Base-by-base conservation (phyloP, 176 grass and related monocot genomes). In the Hyparrhenia diplandra region DNA sequence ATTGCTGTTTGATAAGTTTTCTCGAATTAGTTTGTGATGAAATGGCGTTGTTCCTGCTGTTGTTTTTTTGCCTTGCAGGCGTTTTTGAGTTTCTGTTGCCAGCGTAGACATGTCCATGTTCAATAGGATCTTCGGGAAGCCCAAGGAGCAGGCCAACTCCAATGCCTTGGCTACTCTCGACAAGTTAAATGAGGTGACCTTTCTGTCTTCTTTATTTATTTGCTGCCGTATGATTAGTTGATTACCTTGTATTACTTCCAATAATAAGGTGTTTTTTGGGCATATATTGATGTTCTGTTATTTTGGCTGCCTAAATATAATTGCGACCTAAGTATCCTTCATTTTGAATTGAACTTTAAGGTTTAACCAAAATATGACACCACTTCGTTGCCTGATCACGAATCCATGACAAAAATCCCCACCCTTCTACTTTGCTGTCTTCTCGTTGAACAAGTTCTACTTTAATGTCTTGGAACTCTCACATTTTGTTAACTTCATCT, bases 121-220 rank as follows among this genome's bases (percentile, higher is more conserved):
- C 31, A 32, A 32, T 32, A 32, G 31, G 31, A 32, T 32, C 31
- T 32, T 32, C 2, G 31, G 31, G 31, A 32, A 32, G 31, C 31
- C 31, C 31, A 32, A 32, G 31, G 31, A 32, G 31, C 31, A 32
- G 31, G 4, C 31, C 31, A 32, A 32, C 31, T 32, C 31, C 31
- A 32, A 32, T 32, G 31, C 31, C 31, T 32, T 32, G 31, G 31
- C 31, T 4, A 32, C 96, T 73, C 70, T 99, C 31, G 96, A 99
- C 57, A 99, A 99, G 76, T 89, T 99, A 87, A 95, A 91, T 74
- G 96, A 99, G 96, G 96, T 60, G 39, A 36, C 45, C 9, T 31
- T 81, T 68, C 14, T 69, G 18, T 36, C 4, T 57, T 67, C 5
- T 21, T 52, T 52, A 8, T 52, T 52, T 21, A 52, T 52, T 52